Conservation (phyloP, 176 grass and related monocot genomes). For the Avena atlantica region DNA sequence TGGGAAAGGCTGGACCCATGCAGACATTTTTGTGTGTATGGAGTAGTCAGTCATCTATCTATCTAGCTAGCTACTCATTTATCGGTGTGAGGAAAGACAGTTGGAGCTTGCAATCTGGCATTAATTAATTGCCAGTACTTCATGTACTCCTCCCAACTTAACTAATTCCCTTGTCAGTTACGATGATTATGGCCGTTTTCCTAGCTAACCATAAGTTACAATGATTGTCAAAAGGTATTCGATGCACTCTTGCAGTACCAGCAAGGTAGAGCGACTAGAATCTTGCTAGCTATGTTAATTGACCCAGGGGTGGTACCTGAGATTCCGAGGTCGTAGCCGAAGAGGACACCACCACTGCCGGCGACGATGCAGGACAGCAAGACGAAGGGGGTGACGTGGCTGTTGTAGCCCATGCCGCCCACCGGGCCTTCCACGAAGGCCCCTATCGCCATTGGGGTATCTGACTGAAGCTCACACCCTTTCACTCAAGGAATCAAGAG, state of each 20-base stretch:
- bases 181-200: too few species aligned
- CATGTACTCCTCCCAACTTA: not conserved
- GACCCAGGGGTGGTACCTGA: slow-evolving; percentile 54
- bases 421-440: slow-evolving; percentile 42
- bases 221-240: not conserved
- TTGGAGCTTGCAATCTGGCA: slow-evolving; percentile 7
- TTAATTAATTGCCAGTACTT: not conserved
- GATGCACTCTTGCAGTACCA: too few species aligned
- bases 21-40: too few species aligned
- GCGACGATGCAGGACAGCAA: slow-evolving; percentile 88
- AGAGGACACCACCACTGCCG: slow-evolving; percentile 93
- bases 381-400: slow-evolving; percentile 75
- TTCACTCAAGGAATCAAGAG: not conserved
- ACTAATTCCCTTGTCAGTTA: not conserved
- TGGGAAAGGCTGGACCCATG: too few species aligned
- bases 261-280: too few species aligned
- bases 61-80: not conserved
- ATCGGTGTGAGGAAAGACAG: not conserved
- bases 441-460: slow-evolving; percentile 53
- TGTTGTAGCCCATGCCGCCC: slow-evolving; percentile 65
- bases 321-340: slow-evolving; percentile 97
- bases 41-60: too few species aligned
- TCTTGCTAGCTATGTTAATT: too few species aligned
- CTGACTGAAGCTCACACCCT: not conserved
- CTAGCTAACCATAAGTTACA: not conserved